Conservation (phyloP, 140 eudicot genomes). For the Cichorium intybus region DNA sequence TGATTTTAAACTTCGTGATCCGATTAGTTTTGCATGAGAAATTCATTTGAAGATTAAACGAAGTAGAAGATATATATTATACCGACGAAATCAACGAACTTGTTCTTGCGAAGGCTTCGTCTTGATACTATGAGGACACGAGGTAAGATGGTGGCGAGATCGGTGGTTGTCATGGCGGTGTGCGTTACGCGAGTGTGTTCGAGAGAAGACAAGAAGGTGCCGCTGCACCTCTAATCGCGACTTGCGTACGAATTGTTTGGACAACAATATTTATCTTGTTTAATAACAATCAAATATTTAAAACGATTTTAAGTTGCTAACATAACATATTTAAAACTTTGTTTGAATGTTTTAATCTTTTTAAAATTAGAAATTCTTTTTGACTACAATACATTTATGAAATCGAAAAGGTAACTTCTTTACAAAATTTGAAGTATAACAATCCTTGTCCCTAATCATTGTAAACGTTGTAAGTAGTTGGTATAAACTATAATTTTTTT, state of each 20-base stretch:
- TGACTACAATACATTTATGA: background rate
- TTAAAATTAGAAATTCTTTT: no score
- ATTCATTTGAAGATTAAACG: background rate
- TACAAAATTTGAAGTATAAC: no score
- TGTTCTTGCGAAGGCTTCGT: conserved; percentile 90
- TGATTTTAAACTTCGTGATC: background rate
- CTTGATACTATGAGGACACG: conserved; percentile 85
- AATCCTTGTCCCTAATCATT: no score
- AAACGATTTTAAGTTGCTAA: background rate
- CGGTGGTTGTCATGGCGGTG: conserved; percentile 36
- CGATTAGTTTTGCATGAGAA: background rate
- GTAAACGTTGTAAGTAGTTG: no score
- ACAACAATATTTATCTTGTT: background rate
- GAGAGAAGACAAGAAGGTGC: background rate
- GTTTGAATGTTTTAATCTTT: no score
- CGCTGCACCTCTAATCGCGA: background rate
- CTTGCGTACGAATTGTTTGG: background rate
- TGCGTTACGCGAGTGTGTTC: background rate
- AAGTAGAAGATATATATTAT: conserved; percentile 9
- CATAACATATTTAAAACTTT: background rate
- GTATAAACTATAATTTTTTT: no score
- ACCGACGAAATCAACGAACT: conserved; percentile 83
- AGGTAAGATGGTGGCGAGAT: conserved; percentile 73
- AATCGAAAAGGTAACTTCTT: background rate
- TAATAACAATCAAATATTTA: background rate